Evolutionary conservation across 1,284 basidiomycete genomes (phyloP).

Genomic region (Rhodotorula sp.): DNA sequence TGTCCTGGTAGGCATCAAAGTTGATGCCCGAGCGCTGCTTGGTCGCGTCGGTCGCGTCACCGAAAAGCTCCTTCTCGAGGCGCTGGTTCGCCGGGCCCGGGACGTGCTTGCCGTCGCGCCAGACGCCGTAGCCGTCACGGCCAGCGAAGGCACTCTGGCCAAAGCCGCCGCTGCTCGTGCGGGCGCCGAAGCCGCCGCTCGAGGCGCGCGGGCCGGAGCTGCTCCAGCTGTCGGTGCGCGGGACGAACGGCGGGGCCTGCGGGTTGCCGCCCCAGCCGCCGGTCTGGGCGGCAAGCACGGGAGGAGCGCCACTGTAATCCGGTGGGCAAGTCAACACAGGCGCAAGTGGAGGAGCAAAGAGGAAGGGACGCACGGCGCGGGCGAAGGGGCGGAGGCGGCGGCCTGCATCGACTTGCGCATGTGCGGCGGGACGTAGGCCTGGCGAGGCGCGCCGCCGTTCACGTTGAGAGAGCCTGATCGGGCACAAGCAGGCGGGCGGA

Average conservation of each 20-base stretch:
- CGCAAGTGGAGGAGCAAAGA: no score
- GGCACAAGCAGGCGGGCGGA: neutral
- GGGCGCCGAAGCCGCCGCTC: slow-evolving; percentile 12
- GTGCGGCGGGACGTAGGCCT: slow-evolving; percentile 46
- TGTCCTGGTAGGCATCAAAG: slow-evolving; percentile 99
- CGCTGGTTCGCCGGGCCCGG: slow-evolving; percentile 77
- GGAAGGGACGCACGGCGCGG: slow-evolving; percentile 17
- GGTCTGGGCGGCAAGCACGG: slow-evolving; percentile 11
- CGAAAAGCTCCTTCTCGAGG: slow-evolving; percentile 94
- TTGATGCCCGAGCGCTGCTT: slow-evolving; percentile 90
- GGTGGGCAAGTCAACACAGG: neutral
- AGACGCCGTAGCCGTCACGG: slow-evolving; percentile 63
- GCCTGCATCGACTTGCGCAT: slow-evolving; percentile 39
- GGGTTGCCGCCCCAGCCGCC: slow-evolving; percentile 30
- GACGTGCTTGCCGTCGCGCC: slow-evolving; percentile 88
- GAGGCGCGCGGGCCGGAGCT: no score
- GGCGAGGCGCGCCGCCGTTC: slow-evolving; percentile 23
- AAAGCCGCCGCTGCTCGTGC: slow-evolving; percentile 13
- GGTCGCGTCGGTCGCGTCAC: slow-evolving; percentile 73
- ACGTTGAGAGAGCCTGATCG: slow-evolving; percentile 36
- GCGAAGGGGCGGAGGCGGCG: slow-evolving; percentile 10
- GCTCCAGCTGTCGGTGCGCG: slow-evolving; percentile 19
- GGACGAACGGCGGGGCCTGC: slow-evolving; percentile 30
- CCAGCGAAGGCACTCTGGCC: slow-evolving; percentile 41
- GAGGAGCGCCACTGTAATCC: neutral